These are phyloP conservation scores for Ceratocystis variospora DNA, from an alignment of 2,329 filamentous ascomycete species.

Conservation along the genomic window DNA sequence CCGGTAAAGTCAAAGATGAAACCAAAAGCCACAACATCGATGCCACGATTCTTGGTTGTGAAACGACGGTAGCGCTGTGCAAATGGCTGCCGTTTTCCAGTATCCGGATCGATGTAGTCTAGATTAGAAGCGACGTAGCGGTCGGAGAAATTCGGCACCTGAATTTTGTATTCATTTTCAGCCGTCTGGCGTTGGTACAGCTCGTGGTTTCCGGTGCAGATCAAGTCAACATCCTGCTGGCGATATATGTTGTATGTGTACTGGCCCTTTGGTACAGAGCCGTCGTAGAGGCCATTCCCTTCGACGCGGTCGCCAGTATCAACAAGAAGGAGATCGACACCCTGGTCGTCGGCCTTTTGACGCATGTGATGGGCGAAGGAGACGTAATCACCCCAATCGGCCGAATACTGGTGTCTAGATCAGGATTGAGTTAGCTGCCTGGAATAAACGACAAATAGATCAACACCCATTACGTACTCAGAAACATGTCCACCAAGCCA, in stretches of 20 bases:
- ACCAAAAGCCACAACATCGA: constrained; percentile 76
- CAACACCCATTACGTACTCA: constrained; percentile 45
- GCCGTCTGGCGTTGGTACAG: constrained; percentile 72
- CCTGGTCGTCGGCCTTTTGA: constrained; percentile 60
- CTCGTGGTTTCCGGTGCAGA: constrained; percentile 89
- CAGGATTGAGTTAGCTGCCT: not conserved
- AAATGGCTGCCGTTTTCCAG: constrained; percentile 58
- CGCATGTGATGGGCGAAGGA: constrained; percentile 80
- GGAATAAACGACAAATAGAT: not conserved
- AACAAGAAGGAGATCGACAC: constrained; percentile 76
- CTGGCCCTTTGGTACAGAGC: constrained; percentile 70
- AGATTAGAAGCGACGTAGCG: constrained; percentile 85
- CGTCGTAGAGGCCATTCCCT: constrained; percentile 88
- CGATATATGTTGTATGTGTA: constrained; percentile 81
- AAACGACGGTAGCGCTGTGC: constrained; percentile 78
- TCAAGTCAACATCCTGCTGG: constrained; percentile 67
- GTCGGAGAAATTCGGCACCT: constrained; percentile 67
- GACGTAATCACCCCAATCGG: constrained; percentile 96
- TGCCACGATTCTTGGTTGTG: constrained; percentile 75
- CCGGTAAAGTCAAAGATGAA: constrained; percentile 90
- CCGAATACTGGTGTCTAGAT: constrained; percentile 71
- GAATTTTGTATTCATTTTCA: constrained; percentile 61
- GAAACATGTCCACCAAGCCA: constrained; percentile 90
- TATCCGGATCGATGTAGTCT: constrained; percentile 65
- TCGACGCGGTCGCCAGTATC: constrained; percentile 91